A percentile compares a stretch with the other conserved stretches of the same genome.
phyloP scores from a whole-genome alignment of 345 rosid species.

The Euphorbia lathyris region DNA sequence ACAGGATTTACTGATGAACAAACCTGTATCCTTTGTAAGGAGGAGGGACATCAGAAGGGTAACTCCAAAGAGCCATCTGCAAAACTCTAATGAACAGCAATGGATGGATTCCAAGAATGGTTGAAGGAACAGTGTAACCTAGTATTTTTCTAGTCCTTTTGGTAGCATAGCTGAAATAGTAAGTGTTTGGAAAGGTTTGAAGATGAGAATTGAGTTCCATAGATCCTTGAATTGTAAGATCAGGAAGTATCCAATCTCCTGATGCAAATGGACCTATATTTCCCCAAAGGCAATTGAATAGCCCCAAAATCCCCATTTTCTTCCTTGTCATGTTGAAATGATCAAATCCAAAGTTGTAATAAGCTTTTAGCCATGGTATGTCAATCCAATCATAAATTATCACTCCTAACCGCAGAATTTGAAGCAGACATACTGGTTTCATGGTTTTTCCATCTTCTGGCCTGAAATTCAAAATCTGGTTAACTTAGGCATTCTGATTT shows the following conservation, averaged over 20 bases:
- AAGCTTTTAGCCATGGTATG: conserved; percentile 73
- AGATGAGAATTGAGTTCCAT: conserved; percentile 50
- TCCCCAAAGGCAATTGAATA: conserved; percentile 63
- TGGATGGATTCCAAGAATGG: conserved; percentile 76
- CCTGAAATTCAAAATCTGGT: conserved; percentile 36
- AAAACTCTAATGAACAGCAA: conserved; percentile 73
- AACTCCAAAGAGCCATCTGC: conserved; percentile 84
- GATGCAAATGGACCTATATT: conserved; percentile 79
- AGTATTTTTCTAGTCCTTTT: conserved; percentile 59
- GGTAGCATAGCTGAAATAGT: conserved; percentile 93
- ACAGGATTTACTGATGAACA: too few relatives aligned
- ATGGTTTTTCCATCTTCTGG: conserved; percentile 79
- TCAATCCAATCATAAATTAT: conserved; percentile 92
- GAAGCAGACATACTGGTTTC: conserved; percentile 73
- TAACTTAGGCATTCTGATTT: too few relatives aligned
- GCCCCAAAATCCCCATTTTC: conserved; percentile 66
- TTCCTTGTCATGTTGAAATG: conserved; percentile 82
- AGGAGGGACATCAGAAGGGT: conserved; percentile 55
- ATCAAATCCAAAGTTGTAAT: conserved; percentile 92
- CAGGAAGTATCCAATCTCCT: conserved; percentile 93
- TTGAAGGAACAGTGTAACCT: conserved; percentile 75
- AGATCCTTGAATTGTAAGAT: conserved; percentile 89
- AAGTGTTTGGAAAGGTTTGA: conserved; percentile 70
- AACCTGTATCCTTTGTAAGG: conserved; percentile 96
- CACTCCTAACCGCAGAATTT: conserved; percentile 74